Evolutionary conservation across 768 basidiomycete genomes (phyloP).

Genomic region (Suillus discolor): DNA sequence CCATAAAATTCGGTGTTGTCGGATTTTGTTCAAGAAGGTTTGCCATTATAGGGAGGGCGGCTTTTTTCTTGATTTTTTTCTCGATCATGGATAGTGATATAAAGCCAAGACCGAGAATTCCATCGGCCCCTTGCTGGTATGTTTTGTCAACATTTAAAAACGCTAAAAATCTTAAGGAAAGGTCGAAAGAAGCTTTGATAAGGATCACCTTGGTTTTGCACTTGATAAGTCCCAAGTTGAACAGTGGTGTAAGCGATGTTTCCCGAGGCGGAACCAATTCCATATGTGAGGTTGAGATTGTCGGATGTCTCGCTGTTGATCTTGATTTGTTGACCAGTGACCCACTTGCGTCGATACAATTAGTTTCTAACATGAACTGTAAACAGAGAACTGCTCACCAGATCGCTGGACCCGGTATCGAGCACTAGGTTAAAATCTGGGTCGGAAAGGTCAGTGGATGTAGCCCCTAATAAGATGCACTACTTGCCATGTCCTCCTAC

Average conservation of each 20-base stretch:
- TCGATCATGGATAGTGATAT: constrained; percentile 25
- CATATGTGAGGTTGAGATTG: constrained; percentile 36
- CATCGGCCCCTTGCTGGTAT: constrained; percentile 17
- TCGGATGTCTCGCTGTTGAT: constrained; percentile 34
- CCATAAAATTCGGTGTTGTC: constrained; percentile 40
- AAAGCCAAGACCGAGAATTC: constrained; percentile 31
- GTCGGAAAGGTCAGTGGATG: not conserved
- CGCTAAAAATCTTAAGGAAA: constrained; percentile 6
- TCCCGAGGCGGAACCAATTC: constrained; percentile 40
- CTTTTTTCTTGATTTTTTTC: constrained; percentile 18
- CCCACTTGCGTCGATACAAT: constrained; percentile 19
- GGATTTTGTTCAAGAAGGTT: constrained; percentile 43
- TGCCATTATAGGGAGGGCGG: constrained; percentile 35
- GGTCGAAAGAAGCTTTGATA: not conserved
- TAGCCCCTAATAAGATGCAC: not conserved
- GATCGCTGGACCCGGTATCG: constrained; percentile 34
- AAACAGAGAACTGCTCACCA: constrained; percentile 1
- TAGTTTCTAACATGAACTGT: not conserved
- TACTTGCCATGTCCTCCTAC: constrained; percentile 31
- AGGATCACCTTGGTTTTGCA: constrained; percentile 24
- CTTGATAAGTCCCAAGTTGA: constrained; percentile 34
- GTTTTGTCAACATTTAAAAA: constrained; percentile 26
- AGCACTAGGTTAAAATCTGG: constrained; percentile 31
- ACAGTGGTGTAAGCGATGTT: constrained; percentile 38
- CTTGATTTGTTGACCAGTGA: constrained; percentile 24